phyloP scores from a whole-genome alignment of 2,329 filamentous ascomycete species.

The Pseudogymnoascus destructans region DNA sequence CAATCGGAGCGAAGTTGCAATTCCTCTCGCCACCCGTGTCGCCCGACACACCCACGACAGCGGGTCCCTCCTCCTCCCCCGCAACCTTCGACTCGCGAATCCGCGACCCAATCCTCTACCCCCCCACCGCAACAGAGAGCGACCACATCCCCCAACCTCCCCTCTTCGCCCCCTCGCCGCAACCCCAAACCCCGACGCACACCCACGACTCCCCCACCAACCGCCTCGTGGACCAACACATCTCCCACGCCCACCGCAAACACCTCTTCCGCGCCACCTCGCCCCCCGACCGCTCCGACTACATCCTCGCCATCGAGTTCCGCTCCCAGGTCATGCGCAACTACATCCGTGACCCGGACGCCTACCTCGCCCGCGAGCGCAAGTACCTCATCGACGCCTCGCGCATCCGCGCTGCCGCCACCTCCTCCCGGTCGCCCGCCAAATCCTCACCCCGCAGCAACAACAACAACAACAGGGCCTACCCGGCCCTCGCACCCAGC shows the following conservation, averaged over 20 bases:
- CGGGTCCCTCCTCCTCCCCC: slow-evolving; percentile 13
- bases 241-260: slow-evolving; percentile 19
- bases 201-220: slow-evolving; percentile 19
- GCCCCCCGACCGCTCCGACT: slow-evolving; percentile 40
- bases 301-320: slow-evolving; percentile 40
- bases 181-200: slow-evolving; percentile 12
- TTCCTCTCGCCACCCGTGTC: slow-evolving; percentile 46
- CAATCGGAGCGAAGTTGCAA: slow-evolving; percentile 28
- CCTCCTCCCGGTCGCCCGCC: neutral
- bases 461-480: slow-evolving; percentile 13
- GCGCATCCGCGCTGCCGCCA: slow-evolving; percentile 14
- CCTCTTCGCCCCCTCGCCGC: slow-evolving; percentile 32
- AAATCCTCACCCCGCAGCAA: neutral
- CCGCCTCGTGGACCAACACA: slow-evolving; percentile 35
- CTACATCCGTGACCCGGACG: slow-evolving; percentile 19
- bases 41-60: slow-evolving; percentile 30
- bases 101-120: slow-evolving; percentile 47
- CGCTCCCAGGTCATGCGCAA: slow-evolving; percentile 35
- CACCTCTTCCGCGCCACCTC: slow-evolving; percentile 18
- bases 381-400: slow-evolving; percentile 21
- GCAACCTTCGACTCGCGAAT: slow-evolving; percentile 25
- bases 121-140: slow-evolving; percentile 24
- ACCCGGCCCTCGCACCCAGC: slow-evolving; percentile 21
- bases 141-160: slow-evolving; percentile 34
- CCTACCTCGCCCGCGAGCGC: slow-evolving; percentile 22